A percentile compares a stretch with the other conserved stretches of the same genome.
Conservation (phyloP, 441 rosid species). For the Bruguiera hainesii region DNA sequence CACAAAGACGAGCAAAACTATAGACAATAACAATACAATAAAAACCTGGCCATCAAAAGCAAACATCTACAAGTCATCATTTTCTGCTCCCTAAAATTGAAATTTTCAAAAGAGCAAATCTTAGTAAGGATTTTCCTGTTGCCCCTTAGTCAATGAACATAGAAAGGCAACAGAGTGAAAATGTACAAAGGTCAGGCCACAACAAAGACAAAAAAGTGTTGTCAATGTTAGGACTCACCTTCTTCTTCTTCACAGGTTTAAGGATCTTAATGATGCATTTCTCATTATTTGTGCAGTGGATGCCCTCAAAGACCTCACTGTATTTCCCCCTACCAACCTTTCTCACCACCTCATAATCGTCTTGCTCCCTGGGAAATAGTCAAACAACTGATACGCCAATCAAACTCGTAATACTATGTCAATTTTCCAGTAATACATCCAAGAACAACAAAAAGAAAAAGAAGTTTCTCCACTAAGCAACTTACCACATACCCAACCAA, state of each 20-base stretch:
- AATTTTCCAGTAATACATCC: background rate
- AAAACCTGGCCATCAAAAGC: too few relatives aligned
- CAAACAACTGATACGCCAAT: constrained; percentile 9
- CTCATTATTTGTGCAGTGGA: constrained; percentile 72
- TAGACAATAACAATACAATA: background rate
- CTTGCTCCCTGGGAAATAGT: constrained; percentile 63
- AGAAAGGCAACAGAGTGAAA: background rate
- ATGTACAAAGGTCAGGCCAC: background rate
- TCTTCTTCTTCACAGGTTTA: constrained; percentile 97
- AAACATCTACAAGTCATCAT: background rate
- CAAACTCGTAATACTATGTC: background rate
- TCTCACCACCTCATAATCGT: constrained; percentile 96
- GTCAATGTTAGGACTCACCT: constrained; percentile 42
- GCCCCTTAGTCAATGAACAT: background rate
- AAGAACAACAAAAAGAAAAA: background rate
- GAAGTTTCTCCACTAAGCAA: background rate
- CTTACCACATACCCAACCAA: too few relatives aligned
- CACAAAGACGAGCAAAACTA: background rate
- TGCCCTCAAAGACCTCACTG: constrained; percentile 96
- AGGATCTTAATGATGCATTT: constrained; percentile 92
- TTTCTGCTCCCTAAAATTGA: background rate
- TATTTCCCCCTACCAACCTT: constrained; percentile 97
- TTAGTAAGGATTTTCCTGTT: too few relatives aligned
- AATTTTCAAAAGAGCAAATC: too few relatives aligned
- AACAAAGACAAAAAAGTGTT: background rate